These are phyloP conservation scores for Tephrocybe sp. DNA, from an alignment of 768 basidiomycete genomes.

Conservation along the genomic window DNA sequence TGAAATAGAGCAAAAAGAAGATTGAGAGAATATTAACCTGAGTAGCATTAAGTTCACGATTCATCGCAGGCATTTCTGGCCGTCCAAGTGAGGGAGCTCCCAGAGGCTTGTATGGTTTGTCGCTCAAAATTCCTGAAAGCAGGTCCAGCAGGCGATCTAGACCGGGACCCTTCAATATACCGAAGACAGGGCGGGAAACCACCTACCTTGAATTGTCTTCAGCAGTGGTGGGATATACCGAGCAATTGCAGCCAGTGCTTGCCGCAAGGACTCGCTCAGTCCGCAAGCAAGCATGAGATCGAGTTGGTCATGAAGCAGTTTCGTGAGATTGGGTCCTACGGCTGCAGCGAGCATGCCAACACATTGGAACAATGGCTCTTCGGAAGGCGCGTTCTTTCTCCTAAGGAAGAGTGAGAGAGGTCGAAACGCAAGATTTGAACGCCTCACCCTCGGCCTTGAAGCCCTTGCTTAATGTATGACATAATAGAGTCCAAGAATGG, in stretches of 20 bases:
- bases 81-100: constrained; percentile 76
- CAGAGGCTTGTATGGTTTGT: constrained; percentile 83
- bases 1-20: no score
- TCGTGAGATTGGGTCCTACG: constrained; percentile 94
- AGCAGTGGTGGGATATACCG: constrained; percentile 87
- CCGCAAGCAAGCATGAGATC: constrained; percentile 97
- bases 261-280: constrained; percentile 82
- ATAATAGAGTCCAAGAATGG: constrained; percentile 93
- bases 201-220: constrained; percentile 85
- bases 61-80: constrained; percentile 46
- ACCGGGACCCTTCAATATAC: not conserved
- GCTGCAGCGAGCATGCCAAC: constrained; percentile 94
- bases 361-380: constrained; percentile 97
- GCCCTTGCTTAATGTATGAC: constrained; percentile 82
- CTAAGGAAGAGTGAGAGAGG: constrained; percentile 27
- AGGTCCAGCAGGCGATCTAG: constrained; percentile 88
- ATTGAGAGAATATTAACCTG: no score
- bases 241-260: constrained; percentile 83
- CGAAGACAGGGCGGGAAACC: not conserved
- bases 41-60: constrained; percentile 50
- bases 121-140: constrained; percentile 77
- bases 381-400: constrained; percentile 88
- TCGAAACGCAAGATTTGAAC: not conserved
- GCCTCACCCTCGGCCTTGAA: constrained; percentile 80
- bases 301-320: constrained; percentile 92